Evolutionary conservation across 2,329 filamentous ascomycete genomes (phyloP).

Genomic region (Pseudogymnoascus sp.): DNA sequence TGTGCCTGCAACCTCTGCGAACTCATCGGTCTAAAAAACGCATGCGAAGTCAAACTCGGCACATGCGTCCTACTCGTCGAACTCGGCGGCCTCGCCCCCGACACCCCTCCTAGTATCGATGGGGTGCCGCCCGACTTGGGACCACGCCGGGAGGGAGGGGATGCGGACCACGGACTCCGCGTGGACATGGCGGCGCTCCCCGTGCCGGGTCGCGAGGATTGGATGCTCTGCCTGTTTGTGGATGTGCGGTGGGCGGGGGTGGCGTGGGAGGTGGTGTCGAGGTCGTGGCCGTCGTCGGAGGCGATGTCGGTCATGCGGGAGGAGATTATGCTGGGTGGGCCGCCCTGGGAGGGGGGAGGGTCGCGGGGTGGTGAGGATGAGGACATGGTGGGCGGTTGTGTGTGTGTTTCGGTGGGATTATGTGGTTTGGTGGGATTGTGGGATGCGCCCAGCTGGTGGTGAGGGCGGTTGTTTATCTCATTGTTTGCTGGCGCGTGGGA

Average conservation of each 20-base stretch:
- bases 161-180: constrained; percentile 44
- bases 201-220: constrained; percentile 48
- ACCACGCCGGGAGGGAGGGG: constrained; percentile 45
- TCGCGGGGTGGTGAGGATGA: background rate
- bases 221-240: constrained; percentile 31
- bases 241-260: constrained; percentile 29
- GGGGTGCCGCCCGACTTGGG: constrained; percentile 17
- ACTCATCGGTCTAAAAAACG: constrained; percentile 95
- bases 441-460: background rate
- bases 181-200: constrained; percentile 44
- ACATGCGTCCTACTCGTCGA: constrained; percentile 78
- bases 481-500: background rate
- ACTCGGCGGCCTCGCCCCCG: constrained; percentile 52
- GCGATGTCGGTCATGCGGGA: constrained; percentile 49
- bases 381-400: background rate
- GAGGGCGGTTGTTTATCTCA: background rate
- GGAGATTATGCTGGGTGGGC: constrained; percentile 43
- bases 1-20: constrained; percentile 91
- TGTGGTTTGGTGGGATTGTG: background rate
- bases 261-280: constrained; percentile 32
- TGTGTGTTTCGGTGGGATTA: background rate
- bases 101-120: constrained; percentile 21
- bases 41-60: constrained; percentile 78
- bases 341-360: constrained; percentile 22
- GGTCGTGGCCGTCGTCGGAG: constrained; percentile 42